These are phyloP conservation scores for Fusarium papillatum DNA, from an alignment of 2,329 filamentous ascomycete species.

Conservation along the genomic window DNA sequence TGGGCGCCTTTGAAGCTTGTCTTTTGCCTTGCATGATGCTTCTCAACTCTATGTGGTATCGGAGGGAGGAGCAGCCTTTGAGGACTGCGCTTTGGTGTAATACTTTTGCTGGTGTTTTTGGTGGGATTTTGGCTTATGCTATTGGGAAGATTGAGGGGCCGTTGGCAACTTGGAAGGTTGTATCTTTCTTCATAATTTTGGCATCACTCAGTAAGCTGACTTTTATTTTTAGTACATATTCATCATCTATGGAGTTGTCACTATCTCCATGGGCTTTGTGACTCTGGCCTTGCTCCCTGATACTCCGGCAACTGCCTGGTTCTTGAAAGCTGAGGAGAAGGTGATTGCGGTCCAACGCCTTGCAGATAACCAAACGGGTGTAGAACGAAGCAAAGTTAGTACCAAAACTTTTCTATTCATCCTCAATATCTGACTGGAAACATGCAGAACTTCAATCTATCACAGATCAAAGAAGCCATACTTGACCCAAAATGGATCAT, in stretches of 20 bases:
- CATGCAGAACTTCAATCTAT: constrained; percentile 31
- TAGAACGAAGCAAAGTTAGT: constrained; percentile 16
- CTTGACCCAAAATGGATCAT: constrained; percentile 41
- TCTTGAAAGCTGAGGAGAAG: constrained; percentile 8
- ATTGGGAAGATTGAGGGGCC: constrained; percentile 46
- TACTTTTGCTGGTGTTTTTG: constrained; percentile 48
- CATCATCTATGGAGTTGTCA: constrained; percentile 40
- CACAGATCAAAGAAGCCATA: constrained; percentile 37
- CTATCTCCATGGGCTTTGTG: constrained; percentile 1
- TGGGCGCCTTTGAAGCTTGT: constrained; percentile 47
- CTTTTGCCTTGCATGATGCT: constrained; percentile 46
- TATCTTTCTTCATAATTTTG: accelerated
- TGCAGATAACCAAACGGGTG: constrained; percentile 6
- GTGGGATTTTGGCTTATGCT: constrained; percentile 47
- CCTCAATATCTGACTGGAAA: constrained; percentile 15
- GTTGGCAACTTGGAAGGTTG: constrained; percentile 37
- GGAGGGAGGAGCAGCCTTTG: constrained; percentile 46
- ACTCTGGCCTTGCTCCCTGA: neutral
- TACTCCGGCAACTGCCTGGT: constrained; percentile 4
- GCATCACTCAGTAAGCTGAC: neutral
- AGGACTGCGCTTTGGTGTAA: constrained; percentile 50
- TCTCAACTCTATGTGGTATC: constrained; percentile 50
- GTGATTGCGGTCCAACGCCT: constrained; percentile 2
- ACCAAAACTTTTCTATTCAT: constrained; percentile 10
- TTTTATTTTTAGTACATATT: constrained; percentile 23